Evolutionary conservation across 1,284 basidiomycete genomes (phyloP).

Genomic region (Baeospora myosura): DNA sequence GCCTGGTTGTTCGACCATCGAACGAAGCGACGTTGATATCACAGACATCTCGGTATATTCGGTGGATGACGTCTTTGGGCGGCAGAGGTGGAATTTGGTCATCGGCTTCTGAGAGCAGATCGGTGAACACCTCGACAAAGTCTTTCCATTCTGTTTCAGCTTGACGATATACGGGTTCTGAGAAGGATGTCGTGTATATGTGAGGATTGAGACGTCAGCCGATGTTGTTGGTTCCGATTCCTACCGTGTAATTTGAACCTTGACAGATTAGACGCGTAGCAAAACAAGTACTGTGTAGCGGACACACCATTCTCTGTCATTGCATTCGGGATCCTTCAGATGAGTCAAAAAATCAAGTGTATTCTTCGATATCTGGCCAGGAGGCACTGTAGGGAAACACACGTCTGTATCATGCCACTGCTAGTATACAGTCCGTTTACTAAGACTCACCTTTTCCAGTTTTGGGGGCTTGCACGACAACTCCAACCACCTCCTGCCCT

Average conservation of each 20-base stretch:
- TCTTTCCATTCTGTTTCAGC: slow-evolving; percentile 85
- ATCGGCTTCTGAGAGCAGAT: slow-evolving; percentile 64
- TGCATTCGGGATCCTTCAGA: slow-evolving; percentile 68
- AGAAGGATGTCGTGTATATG: background rate
- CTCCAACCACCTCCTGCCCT: slow-evolving; percentile 64
- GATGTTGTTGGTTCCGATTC: no score
- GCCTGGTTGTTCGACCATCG: background rate
- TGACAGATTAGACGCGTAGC: slow-evolving; percentile 3
- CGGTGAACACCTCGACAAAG: slow-evolving; percentile 69
- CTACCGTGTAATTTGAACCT: slow-evolving; percentile 76
- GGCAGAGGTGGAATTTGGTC: slow-evolving; percentile 78
- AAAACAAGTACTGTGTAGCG: background rate
- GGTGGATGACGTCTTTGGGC: slow-evolving; percentile 77
- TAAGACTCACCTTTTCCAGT: slow-evolving; percentile 63
- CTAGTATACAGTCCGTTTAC: background rate
- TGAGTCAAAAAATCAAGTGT: slow-evolving; percentile 72
- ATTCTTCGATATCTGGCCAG: slow-evolving; percentile 81
- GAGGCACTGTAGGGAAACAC: slow-evolving; percentile 48
- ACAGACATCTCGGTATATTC: slow-evolving; percentile 78
- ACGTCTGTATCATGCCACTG: background rate
- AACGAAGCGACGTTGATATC: slow-evolving; percentile 1
- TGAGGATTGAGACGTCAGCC: no score
- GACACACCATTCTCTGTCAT: slow-evolving; percentile 80
- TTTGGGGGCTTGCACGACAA: slow-evolving; percentile 68
- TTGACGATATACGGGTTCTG: slow-evolving; percentile 76